Conservation (phyloP, 2,329 filamentous ascomycete genomes). For the Scedosporium dehoogii region DNA sequence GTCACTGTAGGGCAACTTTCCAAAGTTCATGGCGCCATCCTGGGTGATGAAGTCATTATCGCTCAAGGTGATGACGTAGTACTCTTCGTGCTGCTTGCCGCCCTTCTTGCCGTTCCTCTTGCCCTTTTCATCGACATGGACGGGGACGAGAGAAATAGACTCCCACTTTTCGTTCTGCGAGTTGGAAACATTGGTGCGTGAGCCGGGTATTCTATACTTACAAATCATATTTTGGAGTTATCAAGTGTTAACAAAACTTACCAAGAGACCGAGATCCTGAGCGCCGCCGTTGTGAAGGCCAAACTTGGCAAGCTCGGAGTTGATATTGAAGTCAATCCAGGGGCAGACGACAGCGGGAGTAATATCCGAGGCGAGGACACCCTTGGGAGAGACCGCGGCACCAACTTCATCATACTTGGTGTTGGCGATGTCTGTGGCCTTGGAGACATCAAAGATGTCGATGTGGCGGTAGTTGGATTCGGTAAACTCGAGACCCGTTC, state of each 20-base stretch:
- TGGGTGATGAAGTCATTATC: conserved; percentile 73
- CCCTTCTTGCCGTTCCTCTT: conserved; percentile 15
- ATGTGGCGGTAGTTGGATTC: conserved; percentile 55
- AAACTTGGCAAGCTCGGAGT: conserved; percentile 54
- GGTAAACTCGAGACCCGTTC: conserved; percentile 43
- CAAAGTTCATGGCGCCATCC: conserved; percentile 33
- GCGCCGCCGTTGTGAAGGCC: conserved; percentile 20
- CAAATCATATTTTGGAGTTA: conserved; percentile 53
- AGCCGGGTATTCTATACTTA: conserved; percentile 43
- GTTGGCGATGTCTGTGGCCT: conserved; percentile 44
- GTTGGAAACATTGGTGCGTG: conserved; percentile 19
- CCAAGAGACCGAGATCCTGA: conserved; percentile 4
- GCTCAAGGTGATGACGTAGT: conserved; percentile 56
- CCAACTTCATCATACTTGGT: not conserved
- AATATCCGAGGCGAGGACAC: conserved; percentile 27
- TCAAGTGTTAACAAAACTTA: not conserved
- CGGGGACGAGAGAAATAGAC: conserved; percentile 52
- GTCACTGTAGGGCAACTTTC: not conserved
- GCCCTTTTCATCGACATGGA: conserved; percentile 23
- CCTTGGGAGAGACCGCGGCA: not conserved
- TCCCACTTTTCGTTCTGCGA: conserved; percentile 62
- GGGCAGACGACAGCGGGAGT: conserved; percentile 51
- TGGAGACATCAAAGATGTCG: conserved; percentile 57
- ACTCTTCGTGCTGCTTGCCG: conserved; percentile 36
- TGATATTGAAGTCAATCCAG: conserved; percentile 60